Evolutionary conservation across 306 rosid species (phyloP), one percentile per base, ranked within the genome.

Genomic region (Alnus glutinosa): DNA sequence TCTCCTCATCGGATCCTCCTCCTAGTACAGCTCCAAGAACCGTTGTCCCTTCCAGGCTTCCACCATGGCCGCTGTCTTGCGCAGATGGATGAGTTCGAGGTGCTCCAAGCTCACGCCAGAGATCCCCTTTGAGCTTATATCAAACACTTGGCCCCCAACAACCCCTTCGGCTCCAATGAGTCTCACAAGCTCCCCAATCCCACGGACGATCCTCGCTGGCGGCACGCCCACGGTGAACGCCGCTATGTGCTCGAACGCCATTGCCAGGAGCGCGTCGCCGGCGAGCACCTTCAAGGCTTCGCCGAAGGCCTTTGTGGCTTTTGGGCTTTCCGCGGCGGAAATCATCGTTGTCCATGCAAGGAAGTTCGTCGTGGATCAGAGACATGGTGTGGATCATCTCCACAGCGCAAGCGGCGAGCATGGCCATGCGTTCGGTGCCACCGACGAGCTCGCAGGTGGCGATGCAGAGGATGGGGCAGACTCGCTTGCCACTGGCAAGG

Each of bases 331-430:
- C 92, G 3, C 93, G 92, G 46, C 97, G 89, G 83, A 92, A 88
- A 77, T 89, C 90, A 34, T 90, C 93, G 87, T 90, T 89, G 68
- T 92, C 97, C 93, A 92, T 92, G 39, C 94, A 90, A 3, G 93
- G 96, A 7, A 92, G 50, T 42, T 92, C 97, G 59, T 92, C 96
- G 81, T 92, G 97, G 63, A 90, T 90, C 39, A 92, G 79, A 10
- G 96, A 89, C 97, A 88, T 90, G 75, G 93, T 86, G 75, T 92
- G 96, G 71, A 92, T 89, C 92, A 92, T 92, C 87, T 92, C 97
- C 9, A 89, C 71, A 23, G 96, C 93, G 59, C 93, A 89, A 1
- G 97, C 92, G 0, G 97, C 83, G 0, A 96, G 88, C 80, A 92
- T 81, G 18, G 92, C 89, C 18, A 77, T 71, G 13, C 80, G 44